These are phyloP conservation scores for Yamadazyma songkhlaensis DNA, from an alignment of 1,139 yeast species.

Conservation along the genomic window DNA sequence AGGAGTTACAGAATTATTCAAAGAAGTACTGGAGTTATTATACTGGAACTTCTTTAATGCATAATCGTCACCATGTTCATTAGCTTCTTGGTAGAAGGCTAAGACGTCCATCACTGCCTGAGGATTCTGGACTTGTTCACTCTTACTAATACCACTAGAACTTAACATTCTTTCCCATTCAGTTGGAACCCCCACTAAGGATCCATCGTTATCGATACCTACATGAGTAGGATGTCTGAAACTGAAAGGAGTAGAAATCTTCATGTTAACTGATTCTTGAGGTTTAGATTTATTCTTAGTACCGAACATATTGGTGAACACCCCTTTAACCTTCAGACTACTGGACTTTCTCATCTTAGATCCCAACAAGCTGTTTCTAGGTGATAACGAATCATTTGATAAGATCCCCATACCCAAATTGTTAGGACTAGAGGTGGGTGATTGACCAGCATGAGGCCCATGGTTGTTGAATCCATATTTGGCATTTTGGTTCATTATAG, in stretches of 20 bases:
- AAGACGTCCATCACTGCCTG: constrained; percentile 94
- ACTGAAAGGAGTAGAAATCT: constrained; percentile 86
- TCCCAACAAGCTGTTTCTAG: constrained; percentile 10
- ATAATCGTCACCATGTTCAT: constrained; percentile 62
- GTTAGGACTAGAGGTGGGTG: constrained; percentile 21
- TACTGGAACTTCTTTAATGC: constrained; percentile 73
- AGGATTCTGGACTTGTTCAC: constrained; percentile 87
- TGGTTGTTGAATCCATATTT: constrained; percentile 11
- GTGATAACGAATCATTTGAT: constrained; percentile 10
- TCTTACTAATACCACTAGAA: constrained; percentile 81
- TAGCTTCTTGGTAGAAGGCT: constrained; percentile 73
- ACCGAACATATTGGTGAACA: constrained; percentile 41
- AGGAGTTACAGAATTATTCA: constrained; percentile 24
- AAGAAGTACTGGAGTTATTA: constrained; percentile 23
- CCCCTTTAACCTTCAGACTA: constrained; percentile 40
- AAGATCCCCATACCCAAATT: constrained; percentile 24
- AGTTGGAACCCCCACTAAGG: constrained; percentile 84
- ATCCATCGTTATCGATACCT: constrained; percentile 85
- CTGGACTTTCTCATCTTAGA: constrained; percentile 31
- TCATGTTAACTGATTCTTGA: constrained; percentile 41
- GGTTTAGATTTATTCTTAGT: constrained; percentile 12
- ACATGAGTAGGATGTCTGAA: constrained; percentile 93
- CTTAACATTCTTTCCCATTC: constrained; percentile 86
- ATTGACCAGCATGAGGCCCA: neutral
- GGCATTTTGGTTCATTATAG: constrained; percentile 22